A percentile compares a stretch with the other conserved stretches of the same genome.
Evolutionary conservation across 2,329 filamentous ascomycete genomes (phyloP).

Genomic region (Penicillium vulpinum): DNA sequence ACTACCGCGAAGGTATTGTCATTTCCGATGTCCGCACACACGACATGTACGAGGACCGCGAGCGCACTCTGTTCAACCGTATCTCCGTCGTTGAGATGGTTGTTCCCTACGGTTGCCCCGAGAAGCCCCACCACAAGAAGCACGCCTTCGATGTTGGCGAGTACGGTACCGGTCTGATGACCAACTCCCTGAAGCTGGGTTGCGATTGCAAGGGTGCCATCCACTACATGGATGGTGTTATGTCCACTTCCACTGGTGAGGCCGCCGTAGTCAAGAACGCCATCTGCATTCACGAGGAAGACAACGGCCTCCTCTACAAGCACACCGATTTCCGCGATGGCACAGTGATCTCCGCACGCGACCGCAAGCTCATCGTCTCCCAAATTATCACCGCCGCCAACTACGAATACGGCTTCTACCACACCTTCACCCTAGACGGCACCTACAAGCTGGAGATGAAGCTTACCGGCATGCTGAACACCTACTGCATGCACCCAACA

Average conservation of each 20-base stretch:
- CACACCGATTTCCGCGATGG: conserved; percentile 89
- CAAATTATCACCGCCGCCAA: conserved; percentile 93
- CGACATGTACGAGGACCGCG: conserved; percentile 30
- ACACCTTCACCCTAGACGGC: conserved; percentile 86
- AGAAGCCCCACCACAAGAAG: conserved; percentile 31
- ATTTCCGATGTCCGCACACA: conserved; percentile 48
- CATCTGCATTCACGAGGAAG: conserved; percentile 34
- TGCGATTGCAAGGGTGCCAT: conserved; percentile 34
- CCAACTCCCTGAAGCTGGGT: conserved; percentile 31
- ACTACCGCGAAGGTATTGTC: conserved; percentile 57
- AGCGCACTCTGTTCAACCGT: conserved; percentile 33
- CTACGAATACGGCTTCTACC: conserved; percentile 85
- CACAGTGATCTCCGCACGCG: conserved; percentile 78
- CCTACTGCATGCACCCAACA: conserved; percentile 73
- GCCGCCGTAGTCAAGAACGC: conserved; percentile 29
- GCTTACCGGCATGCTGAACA: conserved; percentile 88
- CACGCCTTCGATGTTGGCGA: conserved; percentile 32
- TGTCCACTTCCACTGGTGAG: conserved; percentile 25
- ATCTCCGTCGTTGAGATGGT: conserved; percentile 33
- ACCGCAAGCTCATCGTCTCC: conserved; percentile 79
- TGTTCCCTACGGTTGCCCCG: conserved; percentile 30
- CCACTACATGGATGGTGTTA: conserved; percentile 31
- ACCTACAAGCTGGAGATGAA: conserved; percentile 88
- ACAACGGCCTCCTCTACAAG: conserved; percentile 55
- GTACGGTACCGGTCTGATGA: conserved; percentile 30